Percentiles rank a stretch among this genome's conserved stretches.
phyloP scores from a whole-genome alignment of 805 yeast genomes.

The Pichia cabralensis region DNA sequence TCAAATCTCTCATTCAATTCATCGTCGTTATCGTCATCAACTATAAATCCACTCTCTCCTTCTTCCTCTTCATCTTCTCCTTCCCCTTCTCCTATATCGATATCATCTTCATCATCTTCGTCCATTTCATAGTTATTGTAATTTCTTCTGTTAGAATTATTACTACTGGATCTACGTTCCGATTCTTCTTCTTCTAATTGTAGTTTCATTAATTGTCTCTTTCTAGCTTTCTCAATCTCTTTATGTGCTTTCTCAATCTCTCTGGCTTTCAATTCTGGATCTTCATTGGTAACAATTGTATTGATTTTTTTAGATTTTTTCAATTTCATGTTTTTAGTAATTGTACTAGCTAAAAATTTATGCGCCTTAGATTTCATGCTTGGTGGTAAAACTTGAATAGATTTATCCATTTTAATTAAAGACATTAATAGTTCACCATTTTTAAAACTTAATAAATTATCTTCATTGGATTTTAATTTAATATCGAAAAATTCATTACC shows the following conservation, averaged over 20 bases:
- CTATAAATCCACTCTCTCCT: slow-evolving; percentile 26
- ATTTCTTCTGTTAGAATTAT: slow-evolving; percentile 7
- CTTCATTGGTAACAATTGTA: slow-evolving; percentile 43
- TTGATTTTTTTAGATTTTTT: slow-evolving; percentile 38
- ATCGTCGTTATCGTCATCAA: slow-evolving; percentile 27
- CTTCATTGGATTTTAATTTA: slow-evolving; percentile 50
- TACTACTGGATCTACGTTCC: slow-evolving; percentile 29
- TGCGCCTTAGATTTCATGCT: slow-evolving; percentile 85
- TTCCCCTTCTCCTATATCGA: slow-evolving; percentile 11
- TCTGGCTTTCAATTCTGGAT: slow-evolving; percentile 62
- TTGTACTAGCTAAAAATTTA: slow-evolving; percentile 63
- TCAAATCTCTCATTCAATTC: too few relatives aligned
- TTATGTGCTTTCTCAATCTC: slow-evolving; percentile 58
- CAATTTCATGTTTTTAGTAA: slow-evolving; percentile 37
- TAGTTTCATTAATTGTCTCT: slow-evolving; percentile 46
- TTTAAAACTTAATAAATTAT: slow-evolving; percentile 65
- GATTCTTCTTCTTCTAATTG: slow-evolving; percentile 48
- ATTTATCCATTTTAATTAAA: slow-evolving; percentile 51
- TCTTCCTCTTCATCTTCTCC: slow-evolving; percentile 17
- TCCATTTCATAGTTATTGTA: slow-evolving; percentile 19
- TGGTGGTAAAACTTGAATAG: slow-evolving; percentile 75
- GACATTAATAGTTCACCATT: slow-evolving; percentile 58
- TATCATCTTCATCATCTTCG: slow-evolving; percentile 3
- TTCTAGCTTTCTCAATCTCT: slow-evolving; percentile 52
- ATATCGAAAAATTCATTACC: slow-evolving; percentile 87